Base-by-base conservation (phyloP, 257 asterid species). In the Ehretia macrophylla region DNA sequence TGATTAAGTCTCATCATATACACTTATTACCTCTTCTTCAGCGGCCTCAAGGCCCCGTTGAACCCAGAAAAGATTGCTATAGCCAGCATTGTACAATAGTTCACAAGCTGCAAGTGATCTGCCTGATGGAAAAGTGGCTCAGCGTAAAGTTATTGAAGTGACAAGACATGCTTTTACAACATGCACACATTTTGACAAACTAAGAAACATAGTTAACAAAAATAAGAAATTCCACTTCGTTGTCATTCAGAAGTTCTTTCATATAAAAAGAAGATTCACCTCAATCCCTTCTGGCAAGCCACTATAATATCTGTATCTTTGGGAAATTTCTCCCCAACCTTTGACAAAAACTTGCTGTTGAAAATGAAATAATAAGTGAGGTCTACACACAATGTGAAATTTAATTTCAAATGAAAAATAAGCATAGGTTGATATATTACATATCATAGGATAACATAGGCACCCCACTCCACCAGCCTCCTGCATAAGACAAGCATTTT, bases 51-150 rank as follows among this genome's bases (percentile, higher is more conserved):
- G 63, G 38, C 98, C 98, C 35, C 90, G 95, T 79, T 84, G 96
- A 78, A 91, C 84, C 98, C 96, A 91, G 61, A 84, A 91, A 58
- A 88, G 63, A 77, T 88, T 91, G 52, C 65, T 73, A 59, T 88
- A 91, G 49, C 97, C 96, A 67, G 90, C 87, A 72, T 84, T 85
- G 52, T 78, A 59, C 60, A 91, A 76, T 75, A 77, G 60, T 75
- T 91, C 98, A 85, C 95, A 91, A 76, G 98, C 98, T 57, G 98
- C 98, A 77, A 91, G 94, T 69, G 98, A 91, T 81, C 98, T 91
- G 82, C 74, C 81, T 76, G 83, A 75, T 79, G 60, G 66, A 66
- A 77, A 70, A 46, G 59, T 49, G 73, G 65, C 64, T 75, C 72
- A 67, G 76, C 46, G 67, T 37, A 37, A 52, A 56, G 45, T 5